Evolutionary conservation across 257 asterid species (phyloP), one percentile per base, ranked within the genome.

Genomic region (Primulina eburnea): DNA sequence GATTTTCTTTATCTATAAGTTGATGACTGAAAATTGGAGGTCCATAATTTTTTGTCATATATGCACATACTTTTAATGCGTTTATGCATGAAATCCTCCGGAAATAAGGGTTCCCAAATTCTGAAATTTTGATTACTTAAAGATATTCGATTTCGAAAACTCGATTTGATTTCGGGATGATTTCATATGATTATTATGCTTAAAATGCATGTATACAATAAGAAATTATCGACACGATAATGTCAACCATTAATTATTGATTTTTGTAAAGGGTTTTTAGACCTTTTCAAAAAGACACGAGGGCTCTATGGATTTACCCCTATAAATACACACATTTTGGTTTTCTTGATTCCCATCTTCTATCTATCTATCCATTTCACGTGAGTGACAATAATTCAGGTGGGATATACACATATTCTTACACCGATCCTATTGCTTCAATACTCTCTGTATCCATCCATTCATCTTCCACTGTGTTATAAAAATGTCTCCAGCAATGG

Each of bases 401-500:
- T 59, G 21, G 4, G 74, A 50, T 14, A 29, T 8, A 61, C 14
- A 62, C n/a, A 20, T 33, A 33, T 24, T 24, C 37, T 0, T 33
- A 2, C 7, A 28, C 24, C 17, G 9, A 18, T 53, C 56, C 56
- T 20, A 50, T 50, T 2, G 7, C n/a, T 16, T 38, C 37, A n/a
- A 38, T 7, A 33, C 14, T 30, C 21, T 64, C 29, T 64, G 34
- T 11, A 9, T 18, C 5, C 5, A 30, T 7, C 12, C 43, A 10
- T 38, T 11, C 29, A 32, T 32, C 3, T 58, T 21, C n/a, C 10
- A 4, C 29, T 4, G n/a, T 50, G 16, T 14, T 50, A 24, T 20
- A 7, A n/a, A 18, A 65, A 86, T 88, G 95, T 77, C 92, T 78
- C 93, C 92, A 50, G 80, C 88, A 70, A 80, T 83, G 71, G 70